Evolutionary conservation across 306 rosid species (phyloP).

Genomic region (Sophora flavescens): DNA sequence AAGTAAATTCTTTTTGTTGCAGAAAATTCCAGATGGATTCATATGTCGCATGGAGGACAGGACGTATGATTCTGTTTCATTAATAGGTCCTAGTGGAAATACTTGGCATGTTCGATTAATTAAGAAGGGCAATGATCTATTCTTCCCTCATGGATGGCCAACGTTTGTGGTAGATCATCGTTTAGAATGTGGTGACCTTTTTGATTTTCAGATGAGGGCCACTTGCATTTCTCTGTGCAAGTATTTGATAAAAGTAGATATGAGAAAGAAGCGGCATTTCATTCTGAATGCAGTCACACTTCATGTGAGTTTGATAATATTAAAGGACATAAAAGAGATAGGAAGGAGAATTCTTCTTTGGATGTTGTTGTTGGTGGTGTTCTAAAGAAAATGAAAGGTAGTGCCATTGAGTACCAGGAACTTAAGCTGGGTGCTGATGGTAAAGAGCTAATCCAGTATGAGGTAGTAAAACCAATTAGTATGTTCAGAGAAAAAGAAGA

Average conservation of each 20-base stretch:
- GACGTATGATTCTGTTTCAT: conserved; percentile 61
- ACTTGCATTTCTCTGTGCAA: conserved; percentile 75
- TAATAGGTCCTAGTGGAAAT: conserved; percentile 86
- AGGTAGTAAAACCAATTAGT: conserved; percentile 48
- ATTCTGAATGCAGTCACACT: conserved; percentile 66
- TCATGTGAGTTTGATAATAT: conserved; percentile 36
- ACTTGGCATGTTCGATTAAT: conserved; percentile 68
- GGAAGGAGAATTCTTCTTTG: conserved; percentile 58
- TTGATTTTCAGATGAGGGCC: conserved; percentile 83
- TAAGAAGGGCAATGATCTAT: conserved; percentile 65
- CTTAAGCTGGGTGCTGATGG: conserved; percentile 35
- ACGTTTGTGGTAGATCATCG: conserved; percentile 73
- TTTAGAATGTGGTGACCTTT: conserved; percentile 82
- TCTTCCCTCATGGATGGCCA: conserved; percentile 78
- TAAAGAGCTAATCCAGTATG: conserved; percentile 50
- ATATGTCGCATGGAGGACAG: conserved; percentile 65
- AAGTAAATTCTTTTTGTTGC: conserved; percentile 49
- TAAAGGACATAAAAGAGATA: conserved; percentile 49
- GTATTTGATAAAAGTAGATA: conserved; percentile 82
- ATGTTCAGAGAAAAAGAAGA: conserved; percentile 53
- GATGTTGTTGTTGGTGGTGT: conserved; percentile 51
- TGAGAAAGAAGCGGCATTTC: conserved; percentile 85
- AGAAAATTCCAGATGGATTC: conserved; percentile 81
- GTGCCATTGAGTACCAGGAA: conserved; percentile 51
- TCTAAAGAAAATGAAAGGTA: conserved; percentile 65